Base-by-base conservation (phyloP, 208 protist genomes). In the Crithidia bombi region DNA sequence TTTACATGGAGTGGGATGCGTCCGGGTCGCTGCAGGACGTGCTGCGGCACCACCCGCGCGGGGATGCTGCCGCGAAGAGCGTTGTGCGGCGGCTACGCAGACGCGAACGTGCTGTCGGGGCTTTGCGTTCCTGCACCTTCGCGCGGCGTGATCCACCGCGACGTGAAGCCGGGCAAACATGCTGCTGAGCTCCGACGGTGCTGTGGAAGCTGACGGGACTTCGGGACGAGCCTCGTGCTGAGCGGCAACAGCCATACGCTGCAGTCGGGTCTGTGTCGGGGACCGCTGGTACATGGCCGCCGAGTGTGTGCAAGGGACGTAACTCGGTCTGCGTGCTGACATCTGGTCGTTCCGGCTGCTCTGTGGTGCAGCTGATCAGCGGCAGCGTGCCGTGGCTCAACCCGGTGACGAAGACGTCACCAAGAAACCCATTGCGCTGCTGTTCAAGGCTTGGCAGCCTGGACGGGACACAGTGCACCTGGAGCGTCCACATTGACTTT, bases 141-240 rank as follows among this genome's bases (percentile, higher is more conserved):
- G 2, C 72, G 76, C 67, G 85, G 85, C 58, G 73, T 97, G 38
- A 63, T 90, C 36, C 92, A 97, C 75, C 77, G 90, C 43, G 92
- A 97, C 64, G 74, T 97, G 33, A 95, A 97, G 70, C 87, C 86
- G n/a, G 83, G 39, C 33, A 97, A 97, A n/a, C 71, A 86, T 95
- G 82, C 77, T 96, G 38, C 79, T 94, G n/a, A 75, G 68, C 36
- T 63, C 61, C 12, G 83, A 95, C 44, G 76, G 87, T 43, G 64
- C 73, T 12, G 74, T 93, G 41, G 38, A 14, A 86, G 89, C 69
- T 69, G 95, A 39, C 91, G 82, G 10, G 90, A 97, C 75, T 94
- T 97, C 66, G 92, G 90, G 54, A 83, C 81, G 19, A 86, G 80
- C 52, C 74, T 80, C 32, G 78, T 88, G 32, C 35, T 91, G 6